phyloP scores from a whole-genome alignment of 176 grass and related monocot genomes.

The Hyparrhenia diplandra region DNA sequence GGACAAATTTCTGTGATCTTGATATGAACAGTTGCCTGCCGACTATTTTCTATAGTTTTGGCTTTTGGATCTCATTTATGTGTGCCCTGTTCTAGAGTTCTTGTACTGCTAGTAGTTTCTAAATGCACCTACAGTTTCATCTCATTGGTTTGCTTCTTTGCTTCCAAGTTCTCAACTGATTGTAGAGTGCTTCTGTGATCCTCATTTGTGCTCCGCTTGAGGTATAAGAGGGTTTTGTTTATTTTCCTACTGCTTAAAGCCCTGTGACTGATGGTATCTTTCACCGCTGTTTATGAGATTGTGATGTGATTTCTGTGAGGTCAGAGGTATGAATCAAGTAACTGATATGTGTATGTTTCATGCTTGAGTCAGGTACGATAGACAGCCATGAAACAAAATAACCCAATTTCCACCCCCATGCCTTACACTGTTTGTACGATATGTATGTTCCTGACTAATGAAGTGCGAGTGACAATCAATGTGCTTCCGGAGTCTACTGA shows the following conservation, averaged over 20 bases:
- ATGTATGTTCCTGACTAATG: no score
- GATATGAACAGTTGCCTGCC: neutral
- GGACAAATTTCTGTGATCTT: neutral
- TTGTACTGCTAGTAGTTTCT: neutral
- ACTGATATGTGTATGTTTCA: neutral
- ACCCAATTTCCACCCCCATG: neutral
- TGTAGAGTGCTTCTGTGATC: neutral
- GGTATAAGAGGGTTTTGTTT: neutral
- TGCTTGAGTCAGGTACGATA: neutral
- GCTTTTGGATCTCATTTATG: neutral
- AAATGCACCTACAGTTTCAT: neutral
- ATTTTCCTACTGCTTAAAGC: neutral
- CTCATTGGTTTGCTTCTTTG: neutral
- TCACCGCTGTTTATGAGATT: neutral
- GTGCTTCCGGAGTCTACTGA: neutral
- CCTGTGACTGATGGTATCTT: neutral
- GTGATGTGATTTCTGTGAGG: neutral
- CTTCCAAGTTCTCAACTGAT: neutral
- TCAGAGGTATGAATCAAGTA: neutral
- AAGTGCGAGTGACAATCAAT: no score
- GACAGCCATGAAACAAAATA: neutral
- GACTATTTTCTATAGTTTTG: neutral
- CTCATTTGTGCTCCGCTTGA: neutral
- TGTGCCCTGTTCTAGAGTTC: neutral
- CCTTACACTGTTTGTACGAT: no score